Percentiles rank a stretch among this genome's conserved stretches.
These are phyloP conservation scores for Colletotrichum simmondsii DNA, from an alignment of 2,329 filamentous ascomycete genomes.

Conservation along the genomic window DNA sequence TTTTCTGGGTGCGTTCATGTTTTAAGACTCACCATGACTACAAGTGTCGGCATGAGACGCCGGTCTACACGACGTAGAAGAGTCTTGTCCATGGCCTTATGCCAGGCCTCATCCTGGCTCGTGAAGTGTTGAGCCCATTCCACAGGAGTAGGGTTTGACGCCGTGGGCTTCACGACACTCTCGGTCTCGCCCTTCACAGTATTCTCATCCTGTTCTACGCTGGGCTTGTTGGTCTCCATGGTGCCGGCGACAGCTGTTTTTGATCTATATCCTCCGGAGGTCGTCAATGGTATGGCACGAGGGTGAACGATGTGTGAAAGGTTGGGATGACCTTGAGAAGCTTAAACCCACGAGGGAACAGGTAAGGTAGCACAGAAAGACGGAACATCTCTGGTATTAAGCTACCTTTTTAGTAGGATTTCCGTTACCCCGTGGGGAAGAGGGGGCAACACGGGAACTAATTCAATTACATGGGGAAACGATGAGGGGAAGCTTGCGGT, in stretches of 20 bases:
- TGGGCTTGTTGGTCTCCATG: constrained; percentile 23
- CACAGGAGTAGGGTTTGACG: constrained; percentile 17
- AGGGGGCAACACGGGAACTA: neutral
- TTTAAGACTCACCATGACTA: constrained; percentile 60
- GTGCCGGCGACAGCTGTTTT: neutral
- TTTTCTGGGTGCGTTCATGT: constrained; percentile 38
- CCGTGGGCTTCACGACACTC: constrained; percentile 12
- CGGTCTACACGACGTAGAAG: constrained; percentile 63
- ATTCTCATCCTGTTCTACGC: constrained; percentile 27
- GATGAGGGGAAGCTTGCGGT: constrained; percentile 20
- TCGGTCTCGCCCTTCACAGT: neutral
- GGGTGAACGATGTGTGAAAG: neutral
- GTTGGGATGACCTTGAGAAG: neutral
- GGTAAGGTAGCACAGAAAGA: neutral
- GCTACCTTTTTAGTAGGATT: neutral
- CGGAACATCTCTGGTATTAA: neutral
- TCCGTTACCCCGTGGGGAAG: constrained; percentile 15
- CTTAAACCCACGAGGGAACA: neutral
- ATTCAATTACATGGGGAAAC: neutral
- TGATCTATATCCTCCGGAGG: neutral
- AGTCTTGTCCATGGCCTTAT: constrained; percentile 21
- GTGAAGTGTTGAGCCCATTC: constrained; percentile 28
- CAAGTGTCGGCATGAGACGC: constrained; percentile 58
- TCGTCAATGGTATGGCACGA: neutral
- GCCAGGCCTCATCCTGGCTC: constrained; percentile 24